A percentile compares a stretch with the other conserved stretches of the same genome.
Conservation (phyloP, 345 rosid genomes). For the Hibiscus syriacus region DNA sequence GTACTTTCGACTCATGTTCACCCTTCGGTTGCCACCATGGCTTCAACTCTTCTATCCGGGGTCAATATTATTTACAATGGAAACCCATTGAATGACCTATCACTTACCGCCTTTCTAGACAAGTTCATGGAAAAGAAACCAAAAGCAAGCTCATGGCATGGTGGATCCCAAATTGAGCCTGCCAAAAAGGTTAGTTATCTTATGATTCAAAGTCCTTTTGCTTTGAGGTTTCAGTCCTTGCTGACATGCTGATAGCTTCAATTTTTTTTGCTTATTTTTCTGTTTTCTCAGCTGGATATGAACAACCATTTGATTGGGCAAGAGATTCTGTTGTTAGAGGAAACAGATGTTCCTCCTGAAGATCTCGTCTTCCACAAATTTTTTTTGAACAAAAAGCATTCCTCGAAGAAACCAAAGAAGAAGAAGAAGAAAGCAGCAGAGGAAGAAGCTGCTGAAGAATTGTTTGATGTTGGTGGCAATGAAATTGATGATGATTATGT, state of each 20-base stretch:
- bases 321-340: conserved; percentile 78
- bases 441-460: conserved; percentile 69
- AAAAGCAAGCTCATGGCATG: conserved; percentile 78
- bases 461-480: conserved; percentile 51
- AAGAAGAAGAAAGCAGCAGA: conserved; percentile 72
- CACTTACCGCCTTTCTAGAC: conserved; percentile 78
- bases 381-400: conserved; percentile 67
- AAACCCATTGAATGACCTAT: conserved; percentile 69
- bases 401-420: conserved; percentile 58
- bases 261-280: neutral
- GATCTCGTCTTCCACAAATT: conserved; percentile 94
- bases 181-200: conserved; percentile 63
- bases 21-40: conserved; percentile 98
- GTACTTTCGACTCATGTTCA: conserved; percentile 88
- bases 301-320: conserved; percentile 66
- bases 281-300: conserved; percentile 61
- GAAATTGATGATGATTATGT: conserved; percentile 50
- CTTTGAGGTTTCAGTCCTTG: neutral
- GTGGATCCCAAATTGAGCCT: conserved; percentile 96
- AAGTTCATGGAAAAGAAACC: conserved; percentile 99
- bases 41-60: conserved; percentile 86
- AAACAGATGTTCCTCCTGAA: conserved; percentile 83
- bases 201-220: neutral
- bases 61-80: conserved; percentile 84
- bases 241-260: neutral